These are phyloP conservation scores for Incumbomyces delicatus DNA, from an alignment of 2,329 filamentous ascomycete species.

Conservation along the genomic window DNA sequence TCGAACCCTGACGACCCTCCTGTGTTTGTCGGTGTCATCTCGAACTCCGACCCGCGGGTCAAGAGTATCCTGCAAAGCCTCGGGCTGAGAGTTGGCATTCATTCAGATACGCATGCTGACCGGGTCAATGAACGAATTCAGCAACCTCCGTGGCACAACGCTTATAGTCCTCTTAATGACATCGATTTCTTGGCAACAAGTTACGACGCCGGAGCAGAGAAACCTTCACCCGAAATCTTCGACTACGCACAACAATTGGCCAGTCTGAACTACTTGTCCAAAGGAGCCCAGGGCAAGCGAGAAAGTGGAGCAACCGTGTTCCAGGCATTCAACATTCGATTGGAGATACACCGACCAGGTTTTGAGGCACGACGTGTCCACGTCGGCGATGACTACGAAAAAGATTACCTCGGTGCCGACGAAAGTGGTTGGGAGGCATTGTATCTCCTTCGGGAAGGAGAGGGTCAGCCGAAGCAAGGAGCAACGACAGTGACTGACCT, in stretches of 20 bases:
- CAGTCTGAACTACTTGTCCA: constrained; percentile 7
- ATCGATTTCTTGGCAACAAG: constrained; percentile 37
- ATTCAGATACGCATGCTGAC: background rate
- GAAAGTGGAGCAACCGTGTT: background rate
- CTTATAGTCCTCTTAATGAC: constrained; percentile 22
- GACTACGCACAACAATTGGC: constrained; percentile 24
- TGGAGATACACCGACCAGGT: constrained; percentile 17
- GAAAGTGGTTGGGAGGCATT: constrained; percentile 1
- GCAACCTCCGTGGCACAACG: constrained; percentile 14
- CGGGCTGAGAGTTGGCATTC: constrained; percentile 28
- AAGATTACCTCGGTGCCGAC: constrained; percentile 25
- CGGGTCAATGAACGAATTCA: constrained; percentile 6
- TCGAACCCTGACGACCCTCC: constrained; percentile 20
- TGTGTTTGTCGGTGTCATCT: constrained; percentile 33
- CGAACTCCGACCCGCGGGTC: constrained; percentile 39
- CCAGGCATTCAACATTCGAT: background rate
- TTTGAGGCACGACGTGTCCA: constrained; percentile 24
- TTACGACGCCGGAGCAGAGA: constrained; percentile 37
- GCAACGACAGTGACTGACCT: constrained; percentile 1
- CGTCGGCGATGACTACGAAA: constrained; percentile 36
- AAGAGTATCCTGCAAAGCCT: constrained; percentile 30
- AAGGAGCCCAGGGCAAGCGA: constrained; percentile 7
- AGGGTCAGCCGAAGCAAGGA: background rate
- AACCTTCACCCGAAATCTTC: constrained; percentile 33
- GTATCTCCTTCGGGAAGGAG: constrained; percentile 1